Evolutionary conservation across 768 basidiomycete genomes (phyloP).

Genomic region (Strobilomyces echinocephalus): DNA sequence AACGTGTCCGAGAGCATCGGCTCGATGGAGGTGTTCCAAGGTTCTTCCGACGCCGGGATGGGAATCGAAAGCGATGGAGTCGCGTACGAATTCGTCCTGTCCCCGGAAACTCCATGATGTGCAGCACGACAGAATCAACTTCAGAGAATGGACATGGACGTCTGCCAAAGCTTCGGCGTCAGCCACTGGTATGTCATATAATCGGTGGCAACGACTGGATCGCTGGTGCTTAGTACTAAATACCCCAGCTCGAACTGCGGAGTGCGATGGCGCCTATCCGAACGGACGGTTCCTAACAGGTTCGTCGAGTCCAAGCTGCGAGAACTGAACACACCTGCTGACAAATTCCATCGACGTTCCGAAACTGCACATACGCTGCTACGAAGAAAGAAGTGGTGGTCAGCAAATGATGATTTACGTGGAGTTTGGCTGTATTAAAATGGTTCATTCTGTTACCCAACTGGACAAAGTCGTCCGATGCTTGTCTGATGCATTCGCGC

Average conservation of each 20-base stretch:
- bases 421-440: background rate
- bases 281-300: background rate
- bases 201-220: too few species aligned
- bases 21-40: background rate
- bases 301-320: too few species aligned
- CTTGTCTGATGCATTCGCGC: too few species aligned
- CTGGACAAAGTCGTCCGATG: too few species aligned
- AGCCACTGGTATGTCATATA: too few species aligned
- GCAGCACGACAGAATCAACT: background rate
- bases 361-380: too few species aligned
- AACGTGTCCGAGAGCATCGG: background rate
- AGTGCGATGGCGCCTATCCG: background rate
- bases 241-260: background rate
- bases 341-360: too few species aligned
- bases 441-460: too few species aligned
- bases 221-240: background rate
- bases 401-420: background rate
- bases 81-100: background rate
- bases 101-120: background rate
- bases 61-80: background rate
- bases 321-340: background rate
- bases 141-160: too few species aligned
- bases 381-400: background rate
- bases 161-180: too few species aligned
- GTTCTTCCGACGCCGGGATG: background rate